Percentiles rank a stretch among this genome's conserved stretches.
Evolutionary conservation across 805 yeast species (phyloP).

Genomic region (Schwanniomyces sp.): DNA sequence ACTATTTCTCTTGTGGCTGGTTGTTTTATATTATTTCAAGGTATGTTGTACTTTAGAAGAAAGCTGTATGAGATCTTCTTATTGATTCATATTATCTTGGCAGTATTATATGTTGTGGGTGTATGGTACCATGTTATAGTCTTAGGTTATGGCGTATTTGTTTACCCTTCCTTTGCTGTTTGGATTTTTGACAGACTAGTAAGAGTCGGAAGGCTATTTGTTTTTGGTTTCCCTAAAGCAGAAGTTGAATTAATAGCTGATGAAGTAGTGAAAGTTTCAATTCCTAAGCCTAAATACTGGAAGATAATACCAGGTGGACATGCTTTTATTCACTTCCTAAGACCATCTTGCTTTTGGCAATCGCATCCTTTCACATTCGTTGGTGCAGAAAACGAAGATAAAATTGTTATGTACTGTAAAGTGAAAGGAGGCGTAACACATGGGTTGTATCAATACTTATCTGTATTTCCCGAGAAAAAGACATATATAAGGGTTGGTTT

Average conservation of each 20-base stretch:
- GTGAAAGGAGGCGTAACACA: slow-evolving; percentile 39
- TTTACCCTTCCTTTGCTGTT: slow-evolving; percentile 46
- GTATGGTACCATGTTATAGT: slow-evolving; percentile 58
- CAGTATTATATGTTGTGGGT: slow-evolving; percentile 48
- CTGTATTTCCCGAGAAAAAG: slow-evolving; percentile 25
- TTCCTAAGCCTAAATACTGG: slow-evolving; percentile 39
- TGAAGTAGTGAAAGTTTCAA: slow-evolving; percentile 34
- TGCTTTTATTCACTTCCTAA: slow-evolving; percentile 37
- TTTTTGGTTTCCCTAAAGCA: slow-evolving; percentile 39
- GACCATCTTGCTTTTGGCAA: slow-evolving; percentile 40
- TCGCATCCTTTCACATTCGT: slow-evolving; percentile 43
- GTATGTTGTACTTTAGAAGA: slow-evolving; percentile 56
- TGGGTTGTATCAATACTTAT: slow-evolving; percentile 25
- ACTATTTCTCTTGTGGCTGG: slow-evolving; percentile 24
- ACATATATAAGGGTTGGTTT: slow-evolving; percentile 30
- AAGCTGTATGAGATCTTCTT: slow-evolving; percentile 54
- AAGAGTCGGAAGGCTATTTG: slow-evolving; percentile 24
- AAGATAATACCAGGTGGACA: slow-evolving; percentile 39
- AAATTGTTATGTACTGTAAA: slow-evolving; percentile 31
- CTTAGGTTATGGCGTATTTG: slow-evolving; percentile 39
- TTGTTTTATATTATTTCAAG: slow-evolving; percentile 21
- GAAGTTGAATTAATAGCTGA: slow-evolving; percentile 27
- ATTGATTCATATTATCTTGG: slow-evolving; percentile 23
- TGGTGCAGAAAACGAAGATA: slow-evolving; percentile 18
- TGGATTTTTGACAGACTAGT: slow-evolving; percentile 38